phyloP scores from a whole-genome alignment of 1,284 basidiomycete genomes.

The Malassezia nana region DNA sequence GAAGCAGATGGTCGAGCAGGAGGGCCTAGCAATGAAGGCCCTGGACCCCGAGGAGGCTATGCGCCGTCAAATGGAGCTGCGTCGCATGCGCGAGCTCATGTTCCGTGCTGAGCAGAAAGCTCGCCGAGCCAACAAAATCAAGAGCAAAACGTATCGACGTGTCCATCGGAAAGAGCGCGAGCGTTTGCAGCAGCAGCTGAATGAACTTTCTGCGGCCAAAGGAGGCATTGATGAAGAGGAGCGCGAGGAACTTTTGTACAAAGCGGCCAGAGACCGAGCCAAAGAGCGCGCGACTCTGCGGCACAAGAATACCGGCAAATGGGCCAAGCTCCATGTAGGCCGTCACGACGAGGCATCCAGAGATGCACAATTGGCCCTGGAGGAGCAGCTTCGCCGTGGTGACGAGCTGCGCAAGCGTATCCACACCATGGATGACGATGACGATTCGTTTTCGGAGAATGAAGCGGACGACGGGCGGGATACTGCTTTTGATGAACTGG shows the following conservation, averaged over 20 bases:
- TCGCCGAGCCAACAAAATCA: constrained; percentile 84
- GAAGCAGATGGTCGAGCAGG: constrained; percentile 63
- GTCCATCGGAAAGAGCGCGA: constrained; percentile 69
- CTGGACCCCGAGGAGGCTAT: constrained; percentile 73
- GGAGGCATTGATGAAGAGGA: constrained; percentile 48
- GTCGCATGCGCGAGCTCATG: constrained; percentile 81
- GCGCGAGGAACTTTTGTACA: constrained; percentile 54
- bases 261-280: constrained; percentile 59
- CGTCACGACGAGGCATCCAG: constrained; percentile 24
- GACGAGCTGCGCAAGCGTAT: constrained; percentile 27
- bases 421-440: constrained; percentile 25
- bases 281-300: constrained; percentile 43
- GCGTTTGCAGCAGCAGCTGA: constrained; percentile 52
- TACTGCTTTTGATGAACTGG: constrained; percentile 34
- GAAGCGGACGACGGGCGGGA: neutral
- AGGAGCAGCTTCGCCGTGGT: constrained; percentile 32
- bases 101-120: constrained; percentile 88
- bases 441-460: constrained; percentile 16
- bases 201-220: constrained; percentile 11
- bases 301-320: constrained; percentile 48
- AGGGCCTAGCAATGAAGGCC: constrained; percentile 70
- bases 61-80: constrained; percentile 67
- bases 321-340: constrained; percentile 34
- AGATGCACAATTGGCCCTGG: constrained; percentile 37
- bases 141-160: constrained; percentile 82